A percentile compares a stretch with the other conserved stretches of the same genome.
Conservation (phyloP, 306 rosid species). For the peach (Prunus persica) region Prunus_persica_NCBIv2 NC_034009.1:32819001-32819500, state of each 20-base stretch:
- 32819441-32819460: not conserved
- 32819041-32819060: too few relatives aligned
- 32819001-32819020: too few relatives aligned
- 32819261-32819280: conserved; percentile 86
- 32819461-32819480: not conserved
- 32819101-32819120: not conserved
- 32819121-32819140: not conserved
- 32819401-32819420: not conserved
- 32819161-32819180: not conserved
- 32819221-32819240: conserved; percentile 92
- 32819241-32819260: conserved; percentile 93
- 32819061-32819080: too few relatives aligned
- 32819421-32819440: not conserved
- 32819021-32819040: too few relatives aligned
- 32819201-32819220: conserved; percentile 38
- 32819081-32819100: too few relatives aligned
- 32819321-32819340: conserved; percentile 86
- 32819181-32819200: not conserved
- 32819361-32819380: conserved; percentile 64
- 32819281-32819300: conserved; percentile 77
- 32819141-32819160: not conserved
- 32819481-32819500: not conserved
- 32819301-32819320: conserved; percentile 82
- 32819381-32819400: not conserved
- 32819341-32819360: conserved; percentile 75